These are phyloP conservation scores for Lyophyllum decastes DNA, from an alignment of 768 basidiomycete genomes.

Conservation along the genomic window DNA sequence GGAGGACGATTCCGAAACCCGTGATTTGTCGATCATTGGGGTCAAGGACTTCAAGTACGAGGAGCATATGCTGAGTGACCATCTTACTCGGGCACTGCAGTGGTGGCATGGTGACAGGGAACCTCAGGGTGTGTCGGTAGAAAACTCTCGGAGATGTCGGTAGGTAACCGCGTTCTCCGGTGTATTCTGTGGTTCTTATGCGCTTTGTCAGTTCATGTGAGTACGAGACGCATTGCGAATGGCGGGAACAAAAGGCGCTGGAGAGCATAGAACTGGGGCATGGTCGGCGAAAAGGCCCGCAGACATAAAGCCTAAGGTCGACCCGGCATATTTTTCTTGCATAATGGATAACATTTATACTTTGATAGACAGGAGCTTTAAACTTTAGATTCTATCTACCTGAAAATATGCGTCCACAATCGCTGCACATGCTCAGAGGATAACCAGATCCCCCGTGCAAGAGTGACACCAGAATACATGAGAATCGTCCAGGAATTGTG, in stretches of 20 bases:
- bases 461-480: constrained; percentile 90
- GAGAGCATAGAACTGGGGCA: constrained; percentile 28
- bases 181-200: background rate
- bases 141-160: constrained; percentile 65
- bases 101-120: constrained; percentile 79
- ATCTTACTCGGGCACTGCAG: constrained; percentile 54
- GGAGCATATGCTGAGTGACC: constrained; percentile 47
- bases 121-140: constrained; percentile 68
- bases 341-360: background rate
- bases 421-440: constrained; percentile 42
- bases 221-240: constrained; percentile 77
- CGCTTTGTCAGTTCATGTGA: constrained; percentile 59
- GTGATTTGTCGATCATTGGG: constrained; percentile 58
- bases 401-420: background rate
- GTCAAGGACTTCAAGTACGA: constrained; percentile 60
- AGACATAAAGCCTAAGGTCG: no score
- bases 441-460: constrained; percentile 80
- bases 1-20: constrained; percentile 10
- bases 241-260: constrained; percentile 60
- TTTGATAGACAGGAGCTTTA: background rate
- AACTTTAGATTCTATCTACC: background rate
- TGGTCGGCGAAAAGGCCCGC: background rate
- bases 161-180: constrained; percentile 44
- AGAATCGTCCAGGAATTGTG: constrained; percentile 85
- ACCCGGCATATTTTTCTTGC: background rate